Percentiles rank a stretch among this genome's conserved stretches.
Evolutionary conservation across 2,329 filamentous ascomycete genomes (phyloP).

Genomic region (Fusarium albidum): DNA sequence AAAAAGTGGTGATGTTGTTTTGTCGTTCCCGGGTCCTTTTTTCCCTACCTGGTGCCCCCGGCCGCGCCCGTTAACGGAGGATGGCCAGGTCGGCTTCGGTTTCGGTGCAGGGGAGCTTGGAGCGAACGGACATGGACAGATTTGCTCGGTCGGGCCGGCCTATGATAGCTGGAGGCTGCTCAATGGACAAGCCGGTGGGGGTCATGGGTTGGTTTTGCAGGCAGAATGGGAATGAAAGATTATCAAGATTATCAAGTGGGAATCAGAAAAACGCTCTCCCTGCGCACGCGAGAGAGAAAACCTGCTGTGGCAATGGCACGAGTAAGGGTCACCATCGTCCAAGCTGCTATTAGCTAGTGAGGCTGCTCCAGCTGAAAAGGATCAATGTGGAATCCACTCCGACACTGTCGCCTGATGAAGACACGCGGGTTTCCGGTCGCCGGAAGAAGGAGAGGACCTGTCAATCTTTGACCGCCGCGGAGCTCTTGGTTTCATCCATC

Average conservation of each 20-base stretch:
- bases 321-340: constrained; percentile 21
- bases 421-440: constrained; percentile 35
- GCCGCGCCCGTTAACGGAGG: constrained; percentile 38
- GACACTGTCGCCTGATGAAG: constrained; percentile 33
- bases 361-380: constrained; percentile 8
- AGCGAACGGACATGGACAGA: constrained; percentile 31
- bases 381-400: constrained; percentile 31
- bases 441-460: constrained; percentile 24
- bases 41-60: constrained; percentile 1
- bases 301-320: constrained; percentile 32
- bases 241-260: constrained; percentile 31
- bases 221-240: constrained; percentile 15
- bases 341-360: neutral
- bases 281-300: constrained; percentile 13
- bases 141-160: constrained; percentile 32
- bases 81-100: constrained; percentile 19
- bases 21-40: constrained; percentile 12
- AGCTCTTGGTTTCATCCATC: neutral
- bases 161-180: neutral
- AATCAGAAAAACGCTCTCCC: constrained; percentile 25
- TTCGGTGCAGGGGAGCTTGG: constrained; percentile 14
- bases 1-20: constrained; percentile 17
- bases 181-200: too few relatives aligned
- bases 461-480: constrained; percentile 10
- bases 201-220: too few relatives aligned